Conservation (phyloP, 148 eudicot genomes). For the Oxyria digyna region DNA sequence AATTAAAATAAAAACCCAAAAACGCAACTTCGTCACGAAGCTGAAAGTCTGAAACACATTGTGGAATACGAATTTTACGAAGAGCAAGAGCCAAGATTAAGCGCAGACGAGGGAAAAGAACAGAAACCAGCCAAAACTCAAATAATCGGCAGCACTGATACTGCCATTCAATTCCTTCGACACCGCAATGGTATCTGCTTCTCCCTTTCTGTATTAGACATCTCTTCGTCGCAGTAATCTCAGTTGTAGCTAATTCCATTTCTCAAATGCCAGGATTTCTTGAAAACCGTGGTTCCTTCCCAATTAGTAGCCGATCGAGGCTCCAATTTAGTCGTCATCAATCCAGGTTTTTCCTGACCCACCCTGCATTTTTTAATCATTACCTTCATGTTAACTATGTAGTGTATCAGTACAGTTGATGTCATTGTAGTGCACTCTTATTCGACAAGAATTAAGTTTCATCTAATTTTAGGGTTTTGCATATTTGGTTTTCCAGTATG, state of each 20-base stretch:
- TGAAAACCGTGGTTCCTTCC: conserved; percentile 69
- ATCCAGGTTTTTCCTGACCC: conserved; percentile 46
- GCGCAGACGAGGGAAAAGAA: not conserved
- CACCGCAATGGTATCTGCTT: not conserved
- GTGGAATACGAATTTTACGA: no score
- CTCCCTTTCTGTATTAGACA: not conserved
- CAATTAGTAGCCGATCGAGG: conserved; percentile 89
- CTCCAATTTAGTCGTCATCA: conserved; percentile 78
- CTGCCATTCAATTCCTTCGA: not conserved
- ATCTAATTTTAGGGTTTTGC: not conserved
- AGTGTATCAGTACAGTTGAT: not conserved
- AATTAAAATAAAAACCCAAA: no score
- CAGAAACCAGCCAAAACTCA: not conserved
- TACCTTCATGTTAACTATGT: not conserved
- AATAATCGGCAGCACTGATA: not conserved
- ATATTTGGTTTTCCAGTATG: not conserved
- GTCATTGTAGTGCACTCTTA: not conserved
- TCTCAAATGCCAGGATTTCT: conserved; percentile 47
- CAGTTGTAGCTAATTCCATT: not conserved
- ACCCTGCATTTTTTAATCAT: not conserved
- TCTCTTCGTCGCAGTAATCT: not conserved
- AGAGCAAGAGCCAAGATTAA: not conserved
- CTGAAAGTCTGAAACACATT: no score
- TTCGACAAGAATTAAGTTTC: not conserved
- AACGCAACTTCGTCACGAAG: no score